Percentiles rank a stretch among this genome's conserved stretches.
Conservation (phyloP, 2,329 filamentous ascomycete species). For the Penicillium sumatraense region DNA sequence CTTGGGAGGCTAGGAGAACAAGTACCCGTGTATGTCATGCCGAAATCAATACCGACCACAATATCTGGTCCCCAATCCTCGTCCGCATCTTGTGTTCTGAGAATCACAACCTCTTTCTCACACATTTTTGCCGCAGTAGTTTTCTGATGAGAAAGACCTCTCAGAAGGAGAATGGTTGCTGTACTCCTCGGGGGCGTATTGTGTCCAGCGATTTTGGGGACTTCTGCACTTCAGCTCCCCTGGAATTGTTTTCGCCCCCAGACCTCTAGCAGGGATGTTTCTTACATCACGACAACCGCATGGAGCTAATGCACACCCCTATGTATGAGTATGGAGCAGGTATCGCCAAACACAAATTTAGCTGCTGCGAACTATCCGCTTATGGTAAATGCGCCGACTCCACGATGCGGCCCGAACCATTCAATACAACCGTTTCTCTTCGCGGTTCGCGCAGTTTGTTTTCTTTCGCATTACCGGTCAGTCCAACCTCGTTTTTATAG, state of each 20-base stretch:
- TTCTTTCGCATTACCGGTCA: too few relatives aligned
- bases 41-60: conserved; percentile 34
- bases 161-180: background rate
- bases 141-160: background rate
- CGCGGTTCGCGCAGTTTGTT: too few relatives aligned
- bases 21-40: conserved; percentile 35
- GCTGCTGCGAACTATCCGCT: background rate
- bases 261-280: conserved; percentile 1
- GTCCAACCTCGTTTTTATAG: too few relatives aligned
- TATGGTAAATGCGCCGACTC: background rate
- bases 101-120: conserved; percentile 21
- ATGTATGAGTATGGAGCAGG: too few relatives aligned
- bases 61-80: conserved; percentile 29
- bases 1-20: background rate
- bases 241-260: background rate
- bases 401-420: too few relatives aligned
- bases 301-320: too few relatives aligned
- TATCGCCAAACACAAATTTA: too few relatives aligned
- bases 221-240: too few relatives aligned
- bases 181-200: background rate
- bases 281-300: background rate
- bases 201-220: too few relatives aligned
- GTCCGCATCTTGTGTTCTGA: conserved; percentile 1
- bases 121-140: conserved; percentile 9
- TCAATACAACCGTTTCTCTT: too few relatives aligned